Conservation (phyloP, 106 monocot genomes). For the Amphibolis antarctica region DNA sequence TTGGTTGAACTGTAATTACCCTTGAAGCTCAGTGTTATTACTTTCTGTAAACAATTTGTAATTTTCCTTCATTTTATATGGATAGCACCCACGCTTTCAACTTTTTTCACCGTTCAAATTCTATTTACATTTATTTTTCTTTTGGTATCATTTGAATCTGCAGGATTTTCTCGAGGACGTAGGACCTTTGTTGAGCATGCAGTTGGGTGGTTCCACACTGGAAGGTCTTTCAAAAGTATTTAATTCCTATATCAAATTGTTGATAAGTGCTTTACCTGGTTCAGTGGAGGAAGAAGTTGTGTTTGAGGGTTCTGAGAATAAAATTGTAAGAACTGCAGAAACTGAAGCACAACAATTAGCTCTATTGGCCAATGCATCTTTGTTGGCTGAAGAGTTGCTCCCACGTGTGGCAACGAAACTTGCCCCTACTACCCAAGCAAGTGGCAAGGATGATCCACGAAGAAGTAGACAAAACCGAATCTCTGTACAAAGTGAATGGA, state of each 20-base stretch:
- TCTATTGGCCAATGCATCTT: conserved; percentile 87
- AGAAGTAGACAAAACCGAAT: conserved; percentile 50
- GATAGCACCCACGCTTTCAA: not conserved
- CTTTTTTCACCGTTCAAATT: not conserved
- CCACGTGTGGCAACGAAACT: conserved; percentile 84
- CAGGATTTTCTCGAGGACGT: conserved; percentile 97
- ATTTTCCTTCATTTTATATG: not conserved
- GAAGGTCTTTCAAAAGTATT: conserved; percentile 77
- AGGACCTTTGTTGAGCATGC: conserved; percentile 76
- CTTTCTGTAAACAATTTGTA: no score
- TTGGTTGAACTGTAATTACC: not conserved
- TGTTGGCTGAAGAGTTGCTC: conserved; percentile 79
- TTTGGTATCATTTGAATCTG: conserved; percentile 6
- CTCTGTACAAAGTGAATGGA: conserved; percentile 89
- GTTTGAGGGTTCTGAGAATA: conserved; percentile 57
- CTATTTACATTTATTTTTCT: not conserved
- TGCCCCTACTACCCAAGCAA: conserved; percentile 32
- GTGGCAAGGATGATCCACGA: conserved; percentile 39
- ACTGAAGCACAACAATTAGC: conserved; percentile 81
- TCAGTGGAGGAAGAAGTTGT: conserved; percentile 77
- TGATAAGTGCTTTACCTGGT: conserved; percentile 79
- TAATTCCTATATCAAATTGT: conserved; percentile 61
- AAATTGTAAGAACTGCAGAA: conserved; percentile 79
- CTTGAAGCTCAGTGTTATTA: no score
- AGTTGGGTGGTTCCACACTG: conserved; percentile 68